Base-by-base conservation (phyloP, 371 early-diverging fungal species). In the Lichtheimia corymbifera region DNA sequence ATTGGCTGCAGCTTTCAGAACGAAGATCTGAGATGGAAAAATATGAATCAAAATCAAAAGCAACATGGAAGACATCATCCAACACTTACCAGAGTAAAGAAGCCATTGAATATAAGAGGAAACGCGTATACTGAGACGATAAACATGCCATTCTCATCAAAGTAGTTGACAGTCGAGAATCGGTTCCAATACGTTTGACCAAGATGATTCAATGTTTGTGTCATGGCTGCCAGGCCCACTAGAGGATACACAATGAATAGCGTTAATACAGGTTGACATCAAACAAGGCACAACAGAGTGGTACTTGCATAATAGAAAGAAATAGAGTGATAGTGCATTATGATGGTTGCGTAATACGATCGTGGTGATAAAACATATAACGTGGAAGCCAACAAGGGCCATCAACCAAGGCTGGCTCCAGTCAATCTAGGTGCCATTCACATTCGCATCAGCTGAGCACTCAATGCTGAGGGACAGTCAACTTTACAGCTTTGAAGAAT, bases 331-430 rank as follows among this genome's bases (percentile, higher is more conserved):
- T 17, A 76, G 54, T 2, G 51, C 43, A 42, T 67, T 66, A 41
- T 69, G 70, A 3, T 54, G 63, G 18, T 77, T 66, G n/a, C 75
- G 63, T 20, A 72, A 43, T 17, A 59, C 17, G 0, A 77, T 35
- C 0, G 65, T 42, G 5, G 57, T 50, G 4, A 75, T 3, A 51
- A 80, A 63, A 44, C 76, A 69, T 0, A 70, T 3, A 2, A 68
- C 40, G 55, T 83, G 83, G 50, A 79, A 80, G 7, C 30, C 70
- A 15, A 83, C 3, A 0, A 80, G 52, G 3, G 27, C 63, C 3
- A 59, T 25, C 1, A 83, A 61, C 74, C 79, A 83, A 11, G 61
- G 71, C 57, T 83, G 73, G 13, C 74, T 70, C 83, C 83, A 83
- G 40, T 83, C 77, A 50, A 83, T 62, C 79, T 79, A 5, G 50